phyloP scores from a whole-genome alignment of 805 yeast genomes.

The Tetrapisispora arboricola region DNA sequence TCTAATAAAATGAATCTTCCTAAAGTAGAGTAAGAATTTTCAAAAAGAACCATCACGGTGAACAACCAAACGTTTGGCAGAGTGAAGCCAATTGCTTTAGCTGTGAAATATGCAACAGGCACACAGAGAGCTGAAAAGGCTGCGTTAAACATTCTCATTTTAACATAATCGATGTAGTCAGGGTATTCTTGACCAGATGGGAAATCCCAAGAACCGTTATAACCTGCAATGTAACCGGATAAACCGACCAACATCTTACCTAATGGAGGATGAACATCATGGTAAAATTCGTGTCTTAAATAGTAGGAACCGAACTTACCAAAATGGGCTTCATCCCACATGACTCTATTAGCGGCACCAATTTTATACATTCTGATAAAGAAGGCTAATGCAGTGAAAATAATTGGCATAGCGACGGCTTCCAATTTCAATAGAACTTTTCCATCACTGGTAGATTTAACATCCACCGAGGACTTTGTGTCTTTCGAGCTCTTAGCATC shows the following conservation, averaged over 20 bases:
- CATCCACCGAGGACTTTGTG: too few species aligned
- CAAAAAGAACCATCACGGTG: conserved; percentile 54
- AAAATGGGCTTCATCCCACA: conserved; percentile 89
- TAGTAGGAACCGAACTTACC: conserved; percentile 82
- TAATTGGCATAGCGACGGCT: conserved; percentile 33
- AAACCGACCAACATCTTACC: conserved; percentile 75
- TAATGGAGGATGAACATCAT: conserved; percentile 81
- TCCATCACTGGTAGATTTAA: not conserved
- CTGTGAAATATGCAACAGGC: conserved; percentile 63
- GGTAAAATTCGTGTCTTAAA: conserved; percentile 69
- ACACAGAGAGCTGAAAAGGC: conserved; percentile 54
- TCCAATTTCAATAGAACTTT: conserved; percentile 19
- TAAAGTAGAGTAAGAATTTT: conserved; percentile 57
- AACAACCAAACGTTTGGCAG: conserved; percentile 48
- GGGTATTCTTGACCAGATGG: conserved; percentile 60
- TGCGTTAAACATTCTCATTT: conserved; percentile 67
- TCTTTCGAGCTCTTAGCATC: too few species aligned
- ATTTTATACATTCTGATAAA: conserved; percentile 52
- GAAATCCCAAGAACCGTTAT: conserved; percentile 67
- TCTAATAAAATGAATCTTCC: conserved; percentile 70
- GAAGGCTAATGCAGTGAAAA: conserved; percentile 37
- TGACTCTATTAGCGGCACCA: conserved; percentile 46
- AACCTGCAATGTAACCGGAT: conserved; percentile 68
- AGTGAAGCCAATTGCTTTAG: conserved; percentile 45
- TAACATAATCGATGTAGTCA: conserved; percentile 45